These are phyloP conservation scores for Perkinsela sp. DNA, from an alignment of 208 protist species.

Conservation along the genomic window DNA sequence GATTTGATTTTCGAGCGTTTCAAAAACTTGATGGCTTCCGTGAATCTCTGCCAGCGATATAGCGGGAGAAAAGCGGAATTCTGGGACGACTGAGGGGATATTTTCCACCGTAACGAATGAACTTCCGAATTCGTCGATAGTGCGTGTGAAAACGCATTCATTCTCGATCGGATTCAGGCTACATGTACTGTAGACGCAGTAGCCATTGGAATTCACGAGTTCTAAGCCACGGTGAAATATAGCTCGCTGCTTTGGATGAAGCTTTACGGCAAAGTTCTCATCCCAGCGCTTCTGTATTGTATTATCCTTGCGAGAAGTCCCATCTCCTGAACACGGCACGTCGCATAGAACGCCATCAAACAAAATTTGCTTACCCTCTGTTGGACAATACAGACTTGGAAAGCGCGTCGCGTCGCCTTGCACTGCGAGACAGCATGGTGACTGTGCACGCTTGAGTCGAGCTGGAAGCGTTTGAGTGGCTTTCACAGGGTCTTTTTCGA, in stretches of 20 bases:
- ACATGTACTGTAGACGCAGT: slow-evolving; percentile 85
- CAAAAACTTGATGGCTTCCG: not conserved
- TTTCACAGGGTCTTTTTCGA: slow-evolving; percentile 65
- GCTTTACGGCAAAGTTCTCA: slow-evolving; percentile 29
- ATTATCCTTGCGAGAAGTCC: slow-evolving; percentile 69
- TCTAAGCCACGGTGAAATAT: slow-evolving; percentile 57
- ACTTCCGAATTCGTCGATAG: slow-evolving; percentile 30
- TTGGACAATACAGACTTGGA: slow-evolving; percentile 25
- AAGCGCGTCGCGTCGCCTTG: slow-evolving; percentile 57
- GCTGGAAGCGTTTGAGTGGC: slow-evolving; percentile 65
- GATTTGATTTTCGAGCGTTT: slow-evolving; percentile 9
- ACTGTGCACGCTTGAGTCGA: slow-evolving; percentile 54
- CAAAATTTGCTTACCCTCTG: not conserved
- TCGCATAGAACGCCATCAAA: slow-evolving; percentile 76
- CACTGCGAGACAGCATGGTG: slow-evolving; percentile 37
- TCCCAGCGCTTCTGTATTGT: slow-evolving; percentile 47
- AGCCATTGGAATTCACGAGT: slow-evolving; percentile 27
- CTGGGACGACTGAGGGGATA: slow-evolving; percentile 20
- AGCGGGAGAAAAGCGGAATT: slow-evolving; percentile 12
- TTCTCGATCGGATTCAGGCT: slow-evolving; percentile 82
- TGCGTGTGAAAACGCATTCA: slow-evolving; percentile 70
- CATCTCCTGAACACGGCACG: slow-evolving; percentile 80
- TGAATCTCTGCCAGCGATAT: not conserved
- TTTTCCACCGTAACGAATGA: slow-evolving; percentile 37
- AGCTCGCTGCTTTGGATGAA: slow-evolving; percentile 52